Base-by-base conservation (phyloP, 768 basidiomycete species). In the Mycena venus region DNA sequence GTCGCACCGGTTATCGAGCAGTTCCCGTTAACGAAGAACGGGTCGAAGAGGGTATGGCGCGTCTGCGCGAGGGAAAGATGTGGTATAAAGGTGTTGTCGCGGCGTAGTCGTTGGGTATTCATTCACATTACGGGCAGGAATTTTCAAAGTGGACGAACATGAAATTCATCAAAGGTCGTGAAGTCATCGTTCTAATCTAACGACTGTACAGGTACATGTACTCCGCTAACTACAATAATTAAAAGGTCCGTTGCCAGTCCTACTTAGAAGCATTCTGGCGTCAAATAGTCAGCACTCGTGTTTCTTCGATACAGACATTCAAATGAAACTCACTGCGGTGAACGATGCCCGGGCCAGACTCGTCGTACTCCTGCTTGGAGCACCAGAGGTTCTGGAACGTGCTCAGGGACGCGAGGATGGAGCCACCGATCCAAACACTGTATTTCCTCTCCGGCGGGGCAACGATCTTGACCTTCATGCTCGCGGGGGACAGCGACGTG, bases 361-460 rank as follows among this genome's bases (percentile, higher is more conserved):
- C 75, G 53, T 76, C 75, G 53, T 76, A 76, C 68, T 76, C 75
- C 72, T 76, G 75, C 72, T 76, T 76, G 38, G 68, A 70, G 68
- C 75, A 76, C 75, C 75, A 76, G 9, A 76, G 59, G 68, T 76
- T 76, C 72, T 76, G 75, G 72, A 76, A 76, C 34, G 75, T 76
- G 67, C 71, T 73, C 42, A 76, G 75, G 25, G 71, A 73, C 29
- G 75, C 75, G 47, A 76, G 60, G 56, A 76, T 76, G 36, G 71
- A 73, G 3, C 75, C 75, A 49, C 75, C 75, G 40, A 76, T 76
- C 75, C 75, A 76, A 38, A 76, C 75, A 19, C 90, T 91, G 89
- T 92, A 92, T 83, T 91, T 93, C 78, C 92, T 84, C 87, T 93
- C 92, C 36, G 92, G 91, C 51, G 92, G 91, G 51, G 91, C 90